A percentile compares a stretch with the other conserved stretches of the same genome.
Evolutionary conservation across 2,329 filamentous ascomycete genomes (phyloP).

Genomic region (Triangularia verruculosa): DNA sequence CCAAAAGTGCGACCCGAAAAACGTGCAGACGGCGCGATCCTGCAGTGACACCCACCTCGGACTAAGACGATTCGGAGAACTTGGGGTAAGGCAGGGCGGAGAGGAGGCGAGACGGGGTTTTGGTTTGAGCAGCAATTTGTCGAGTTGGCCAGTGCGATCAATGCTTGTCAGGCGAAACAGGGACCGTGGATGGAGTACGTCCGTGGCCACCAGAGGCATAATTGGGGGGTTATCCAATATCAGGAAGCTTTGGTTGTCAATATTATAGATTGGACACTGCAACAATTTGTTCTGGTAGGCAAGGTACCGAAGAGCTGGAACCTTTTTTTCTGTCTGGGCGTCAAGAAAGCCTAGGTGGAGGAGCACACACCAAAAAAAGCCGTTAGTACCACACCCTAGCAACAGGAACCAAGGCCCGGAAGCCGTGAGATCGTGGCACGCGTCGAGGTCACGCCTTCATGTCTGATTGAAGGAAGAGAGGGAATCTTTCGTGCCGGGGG

Average conservation of each 20-base stretch:
- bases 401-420: slow-evolving; percentile 22
- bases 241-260: background rate
- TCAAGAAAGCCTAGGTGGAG: no score
- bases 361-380: slow-evolving; percentile 11
- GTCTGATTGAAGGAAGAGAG: background rate
- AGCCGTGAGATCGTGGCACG: slow-evolving; percentile 13
- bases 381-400: slow-evolving; percentile 14
- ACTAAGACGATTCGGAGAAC: background rate
- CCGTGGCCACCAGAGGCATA: background rate
- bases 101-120: background rate
- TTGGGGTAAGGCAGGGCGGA: background rate
- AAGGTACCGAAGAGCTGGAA: slow-evolving; percentile 14
- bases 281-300: slow-evolving; percentile 9
- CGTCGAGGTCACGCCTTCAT: slow-evolving; percentile 8
- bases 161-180: background rate
- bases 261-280: background rate
- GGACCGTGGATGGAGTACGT: background rate
- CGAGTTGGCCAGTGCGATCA: background rate
- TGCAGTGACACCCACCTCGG: slow-evolving; percentile 15
- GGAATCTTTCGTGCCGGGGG: background rate
- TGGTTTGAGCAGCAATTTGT: background rate
- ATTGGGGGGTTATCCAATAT: background rate
- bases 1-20: slow-evolving; percentile 15
- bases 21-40: slow-evolving; percentile 17
- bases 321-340: background rate